Evolutionary conservation across 768 basidiomycete genomes (phyloP), one percentile per base, ranked within the genome.

Genomic region (Agrocybe chaxingu): DNA sequence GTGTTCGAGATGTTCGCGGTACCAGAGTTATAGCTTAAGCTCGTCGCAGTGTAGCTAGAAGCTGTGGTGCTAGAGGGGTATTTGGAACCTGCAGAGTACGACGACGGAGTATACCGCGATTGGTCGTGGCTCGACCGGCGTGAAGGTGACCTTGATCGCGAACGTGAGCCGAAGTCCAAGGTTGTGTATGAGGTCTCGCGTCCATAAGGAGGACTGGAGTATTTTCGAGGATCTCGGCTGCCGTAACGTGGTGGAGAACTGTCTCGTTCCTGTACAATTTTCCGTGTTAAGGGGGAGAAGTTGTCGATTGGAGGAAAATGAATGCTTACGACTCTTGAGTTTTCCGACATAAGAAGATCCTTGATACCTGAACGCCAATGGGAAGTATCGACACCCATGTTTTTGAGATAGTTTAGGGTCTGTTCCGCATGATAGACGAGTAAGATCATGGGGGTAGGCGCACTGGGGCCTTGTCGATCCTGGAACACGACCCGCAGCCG

Each of bases 371-470:
- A 64, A 1, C 66, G 59, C 74, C 76, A 84, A 1, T 42, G 39
- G n/a, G 63, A 62, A 7, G 64, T 65, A 34, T 80, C 67, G 12
- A 82, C 61, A 8, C 73, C 75, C 9, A 75, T 64, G 30, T 68
- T 70, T 12, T 55, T 55, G 6, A 84, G 65, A 8, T 73, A 62
- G n/a, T 66, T 66, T 5, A 64, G 56, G 0, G 76, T 69, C 53
- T 71, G 60, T 36, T 69, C 60, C 50, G 73, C 67, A 24, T 76
- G 66, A 38, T 76, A 68, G 3, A 82, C 76, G 6, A 84, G 69
- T 4, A 84, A 60, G 19, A 83, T 56, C 44, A 73, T 58, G 0
- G 80, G 79, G 2, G 42, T 18, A 24, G 24, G 24, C 4, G 32
- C 39, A 6, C 54, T 41, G 11, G 41, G n/a, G 39, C 37, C n/a